A percentile compares a stretch with the other conserved stretches of the same genome.
phyloP scores from a whole-genome alignment of 2,329 filamentous ascomycete genomes.

The Rutstroemia sp. region DNA sequence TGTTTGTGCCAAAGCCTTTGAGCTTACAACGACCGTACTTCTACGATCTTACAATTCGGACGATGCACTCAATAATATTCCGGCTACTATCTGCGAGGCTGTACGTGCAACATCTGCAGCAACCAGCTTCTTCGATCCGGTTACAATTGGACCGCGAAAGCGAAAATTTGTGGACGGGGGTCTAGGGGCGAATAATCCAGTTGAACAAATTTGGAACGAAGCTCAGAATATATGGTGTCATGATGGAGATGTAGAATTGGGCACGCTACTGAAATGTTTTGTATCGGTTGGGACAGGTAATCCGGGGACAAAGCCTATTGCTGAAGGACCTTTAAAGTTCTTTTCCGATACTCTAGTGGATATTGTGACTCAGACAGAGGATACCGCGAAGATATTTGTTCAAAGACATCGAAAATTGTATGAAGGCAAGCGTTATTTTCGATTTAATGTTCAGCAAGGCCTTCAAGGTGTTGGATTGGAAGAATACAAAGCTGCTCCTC shows the following conservation, averaged over 20 bases:
- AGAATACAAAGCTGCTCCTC: constrained; percentile 19
- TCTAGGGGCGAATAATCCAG: constrained; percentile 29
- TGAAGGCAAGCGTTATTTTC: constrained; percentile 28
- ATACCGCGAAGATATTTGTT: constrained; percentile 26
- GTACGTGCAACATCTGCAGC: constrained; percentile 29
- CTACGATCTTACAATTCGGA: constrained; percentile 25
- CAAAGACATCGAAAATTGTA: constrained; percentile 21
- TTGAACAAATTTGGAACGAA: constrained; percentile 25
- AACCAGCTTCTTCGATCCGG: constrained; percentile 27
- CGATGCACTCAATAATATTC: constrained; percentile 16
- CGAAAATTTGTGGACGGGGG: constrained; percentile 25
- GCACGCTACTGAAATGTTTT: constrained; percentile 28
- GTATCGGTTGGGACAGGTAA: constrained; percentile 29
- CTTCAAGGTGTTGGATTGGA: constrained; percentile 24
- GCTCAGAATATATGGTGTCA: constrained; percentile 27
- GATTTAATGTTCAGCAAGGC: constrained; percentile 31
- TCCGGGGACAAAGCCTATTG: constrained; percentile 18
- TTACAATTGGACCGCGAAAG: constrained; percentile 18
- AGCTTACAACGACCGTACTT: constrained; percentile 15
- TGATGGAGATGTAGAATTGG: constrained; percentile 17
- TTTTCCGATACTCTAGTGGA: constrained; percentile 22
- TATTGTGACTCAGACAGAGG: constrained; percentile 27
- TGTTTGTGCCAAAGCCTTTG: constrained; percentile 14
- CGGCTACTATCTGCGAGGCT: constrained; percentile 27
- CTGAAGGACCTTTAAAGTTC: constrained; percentile 16